Evolutionary conservation across 352 stramenopile genomes (phyloP), one percentile per base, ranked within the genome.

Genomic region (Phytophthora cryptogea): DNA sequence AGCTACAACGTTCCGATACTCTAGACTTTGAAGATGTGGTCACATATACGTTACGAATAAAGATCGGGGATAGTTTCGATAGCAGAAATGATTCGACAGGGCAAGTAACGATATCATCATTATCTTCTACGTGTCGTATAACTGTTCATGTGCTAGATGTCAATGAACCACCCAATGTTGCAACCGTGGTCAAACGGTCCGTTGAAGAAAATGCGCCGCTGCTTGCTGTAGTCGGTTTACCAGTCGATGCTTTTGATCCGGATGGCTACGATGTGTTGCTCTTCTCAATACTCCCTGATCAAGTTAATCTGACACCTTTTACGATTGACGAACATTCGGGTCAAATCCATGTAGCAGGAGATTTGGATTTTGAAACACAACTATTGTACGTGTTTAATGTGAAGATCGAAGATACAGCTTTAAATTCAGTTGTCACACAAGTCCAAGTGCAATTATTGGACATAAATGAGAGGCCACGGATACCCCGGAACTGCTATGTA

Each of bases 401-500:
- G 37, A 14, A 14, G 2, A 33, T 72, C 13, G 26, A 56, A 17
- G 64, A 72, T 43, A 50, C 47, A 8, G 58, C 40, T 1, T 1
- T 35, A 7, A 63, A 70, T 30, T 16, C 28, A 7, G 59, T 59
- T 5, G 36, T 37, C 3, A 72, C 63, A 4, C 17, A 46, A 0
- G 60, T 86, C 6, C 14, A 74, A 45, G 42, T 88, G 1, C 44
- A 45, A 2, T 37, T 86, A 5, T 20, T 77, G 17, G 76, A 88
- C 45, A 33, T 80, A 8, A 88, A 88, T 35, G 78, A 86, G 50
- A 31, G 53, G 1, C 76, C 78, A 9, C 27, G 54, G 13, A 54
- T 88, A 8, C 46, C 60, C 26, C 71, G 78, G 13, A 88, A 86
- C 31, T 88, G 78, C 54, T 76, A 67, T 44, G 72, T 88, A 5